phyloP scores from a whole-genome alignment of 2,329 filamentous ascomycete species.

The Botrytis fragariae region DNA sequence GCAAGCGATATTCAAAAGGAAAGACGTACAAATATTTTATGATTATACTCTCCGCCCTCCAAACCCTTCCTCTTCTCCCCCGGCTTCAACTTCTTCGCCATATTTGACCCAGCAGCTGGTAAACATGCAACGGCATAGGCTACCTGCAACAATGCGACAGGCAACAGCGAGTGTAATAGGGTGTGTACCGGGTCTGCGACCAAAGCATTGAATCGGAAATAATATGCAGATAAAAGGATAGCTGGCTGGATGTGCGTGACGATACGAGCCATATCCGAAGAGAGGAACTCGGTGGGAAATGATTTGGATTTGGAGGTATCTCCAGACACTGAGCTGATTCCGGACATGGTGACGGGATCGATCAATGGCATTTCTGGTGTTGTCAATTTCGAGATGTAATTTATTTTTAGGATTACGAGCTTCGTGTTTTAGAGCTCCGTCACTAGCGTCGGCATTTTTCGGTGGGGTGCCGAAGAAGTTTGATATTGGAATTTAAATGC shows the following conservation, averaged over 20 bases:
- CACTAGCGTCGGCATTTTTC: conserved; percentile 19
- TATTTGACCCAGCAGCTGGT: conserved; percentile 54
- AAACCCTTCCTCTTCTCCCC: conserved; percentile 54
- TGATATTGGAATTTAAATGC: not conserved
- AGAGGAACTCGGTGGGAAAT: conserved; percentile 36
- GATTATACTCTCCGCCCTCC: conserved; percentile 18
- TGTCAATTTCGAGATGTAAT: not conserved
- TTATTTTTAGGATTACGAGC: not conserved
- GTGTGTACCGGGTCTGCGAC: conserved; percentile 67
- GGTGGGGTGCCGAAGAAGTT: not conserved
- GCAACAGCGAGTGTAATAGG: conserved; percentile 59
- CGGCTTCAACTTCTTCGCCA: conserved; percentile 50
- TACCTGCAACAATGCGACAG: conserved; percentile 63
- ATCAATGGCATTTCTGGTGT: conserved; percentile 34
- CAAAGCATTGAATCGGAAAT: conserved; percentile 61
- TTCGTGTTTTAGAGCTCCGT: conserved; percentile 16
- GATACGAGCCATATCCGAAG: conserved; percentile 44
- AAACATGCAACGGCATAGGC: conserved; percentile 62
- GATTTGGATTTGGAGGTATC: conserved; percentile 23
- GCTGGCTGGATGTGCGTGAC: conserved; percentile 67
- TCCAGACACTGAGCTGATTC: conserved; percentile 19
- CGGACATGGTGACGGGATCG: conserved; percentile 37
- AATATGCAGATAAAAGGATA: conserved; percentile 63
- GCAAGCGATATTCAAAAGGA: not conserved
- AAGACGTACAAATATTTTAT: conserved; percentile 27